Evolutionary conservation across 164 flowering plant species (phyloP), one percentile per base, ranked within the genome.

Genomic region (Dillenia turbinata): DNA sequence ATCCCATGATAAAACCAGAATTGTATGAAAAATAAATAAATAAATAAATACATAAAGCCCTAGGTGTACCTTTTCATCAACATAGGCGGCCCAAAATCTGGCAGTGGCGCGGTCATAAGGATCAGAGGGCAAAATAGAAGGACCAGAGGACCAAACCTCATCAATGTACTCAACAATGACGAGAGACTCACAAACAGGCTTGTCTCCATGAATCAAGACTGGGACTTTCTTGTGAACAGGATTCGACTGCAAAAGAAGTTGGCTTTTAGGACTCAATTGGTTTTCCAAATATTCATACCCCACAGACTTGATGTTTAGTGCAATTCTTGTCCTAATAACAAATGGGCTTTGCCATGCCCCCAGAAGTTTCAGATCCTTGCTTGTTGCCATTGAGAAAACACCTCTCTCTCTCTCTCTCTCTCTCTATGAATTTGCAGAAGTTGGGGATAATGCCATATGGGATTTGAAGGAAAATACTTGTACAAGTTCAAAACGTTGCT

Each of bases 111-210:
- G 79, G 22, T 79, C 82, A n/a, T 73, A 78, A 9, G 88, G 76
- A 52, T 84, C 81, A 2, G 73, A 62, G 17, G 84, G 88, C 5
- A 84, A 74, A 43, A 81, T 78, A 2, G 78, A 40, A 9, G 76
- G 75, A 11, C 65, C 80, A 19, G 72, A 61, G 24, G 77, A n/a
- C 80, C 83, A 83, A 15, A 24, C 56, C 55, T 83, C 85, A 46
- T 83, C 85, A 22, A 83, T 63, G 69, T 83, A 83, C 64, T 83
- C 54, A n/a, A 83, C 77, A 15, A 83, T 83, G 54, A 77, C 54
- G 22, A 77, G 77, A 9, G 87, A 83, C 49, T 83, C 87, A 22
- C 76, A 78, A 1, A 81, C 24, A 22, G 83, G 75, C 49, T 69
- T 77, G 13, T 59, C 79, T 5, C 44, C 59, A 19, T 82, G 83